Evolutionary conservation across 176 grass and related monocot genomes (phyloP), one percentile per base, ranked within the genome.

Genomic region (Aechmea fasciata): DNA sequence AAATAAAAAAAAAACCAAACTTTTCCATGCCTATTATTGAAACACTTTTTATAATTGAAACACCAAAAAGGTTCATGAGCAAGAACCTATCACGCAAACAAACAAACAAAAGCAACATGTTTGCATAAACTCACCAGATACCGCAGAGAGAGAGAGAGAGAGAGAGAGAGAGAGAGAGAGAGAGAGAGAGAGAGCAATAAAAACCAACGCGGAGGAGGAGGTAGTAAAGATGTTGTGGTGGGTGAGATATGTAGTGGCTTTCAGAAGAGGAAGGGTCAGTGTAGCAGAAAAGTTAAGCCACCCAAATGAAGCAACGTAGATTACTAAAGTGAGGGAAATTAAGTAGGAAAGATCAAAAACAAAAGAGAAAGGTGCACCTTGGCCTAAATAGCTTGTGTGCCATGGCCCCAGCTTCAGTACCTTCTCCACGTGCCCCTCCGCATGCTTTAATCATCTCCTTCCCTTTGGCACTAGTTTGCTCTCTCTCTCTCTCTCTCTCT

Each of bases 271-370:
- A 70, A 54, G 66, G 59, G 65, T 33, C 41, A 47, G 55, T 64
- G 73, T 69, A 48, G 49, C 63, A 61, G 74, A 52, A 63, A 59
- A 74, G 70, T 51, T 64, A 66, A 89, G 73, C 57, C 83, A 82
- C n/a, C 81, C 75, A 22, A 24, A 13, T 67, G 83, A 94, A 87
- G 90, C 83, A 84, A 94, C 57, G 83, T 77, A 83, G 66, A 73
- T 59, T 63, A 66, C 74, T 67, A 67, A 67, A 49, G 74, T 29
- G 73, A 50, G n/a, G 66, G 72, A 73, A 57, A 33, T 33, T 55
- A 28, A 6, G 48, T 49, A 51, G 67, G 11, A 70, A 71, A n/a
- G n/a, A n/a, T n/a, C n/a, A n/a, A 23, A 23, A 23, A 23, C 0
- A 23, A 23, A 23, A 23, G 22, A 23, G 22, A 23, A 84, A 76